These are phyloP conservation scores for Tagetes patula DNA, from an alignment of 129 eudicot species.

Conservation along the genomic window DNA sequence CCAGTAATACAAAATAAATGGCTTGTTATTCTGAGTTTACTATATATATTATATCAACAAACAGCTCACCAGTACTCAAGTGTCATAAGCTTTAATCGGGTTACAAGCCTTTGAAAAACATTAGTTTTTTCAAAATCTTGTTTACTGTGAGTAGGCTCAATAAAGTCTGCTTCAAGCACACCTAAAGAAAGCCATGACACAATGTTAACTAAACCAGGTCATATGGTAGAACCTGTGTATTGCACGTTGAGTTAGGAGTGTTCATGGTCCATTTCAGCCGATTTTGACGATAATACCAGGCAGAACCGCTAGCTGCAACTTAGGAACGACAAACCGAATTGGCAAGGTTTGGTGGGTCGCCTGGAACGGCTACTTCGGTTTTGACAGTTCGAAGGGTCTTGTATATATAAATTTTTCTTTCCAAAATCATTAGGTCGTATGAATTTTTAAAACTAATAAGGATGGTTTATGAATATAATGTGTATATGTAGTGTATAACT, in stretches of 20 bases:
- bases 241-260: neutral
- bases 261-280: neutral
- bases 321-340: neutral
- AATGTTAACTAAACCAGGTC: conserved; percentile 10
- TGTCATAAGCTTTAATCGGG: conserved; percentile 58
- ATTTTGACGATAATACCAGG: neutral
- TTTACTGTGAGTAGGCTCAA: conserved; percentile 62
- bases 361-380: too few species aligned
- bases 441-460: neutral
- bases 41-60: neutral
- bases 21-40: neutral
- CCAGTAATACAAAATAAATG: neutral
- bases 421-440: neutral
- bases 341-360: neutral
- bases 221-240: neutral
- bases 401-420: neutral
- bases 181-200: conserved; percentile 34
- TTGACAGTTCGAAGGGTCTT: neutral
- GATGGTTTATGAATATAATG: neutral
- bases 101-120: conserved; percentile 60
- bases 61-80: conserved; percentile 57
- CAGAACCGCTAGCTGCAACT: neutral
- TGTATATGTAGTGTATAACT: neutral
- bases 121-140: conserved; percentile 72
- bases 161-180: conserved; percentile 58